phyloP scores from a whole-genome alignment of 2,329 filamentous ascomycete genomes.

The Gnomoniopsis smithogilvyi region DNA sequence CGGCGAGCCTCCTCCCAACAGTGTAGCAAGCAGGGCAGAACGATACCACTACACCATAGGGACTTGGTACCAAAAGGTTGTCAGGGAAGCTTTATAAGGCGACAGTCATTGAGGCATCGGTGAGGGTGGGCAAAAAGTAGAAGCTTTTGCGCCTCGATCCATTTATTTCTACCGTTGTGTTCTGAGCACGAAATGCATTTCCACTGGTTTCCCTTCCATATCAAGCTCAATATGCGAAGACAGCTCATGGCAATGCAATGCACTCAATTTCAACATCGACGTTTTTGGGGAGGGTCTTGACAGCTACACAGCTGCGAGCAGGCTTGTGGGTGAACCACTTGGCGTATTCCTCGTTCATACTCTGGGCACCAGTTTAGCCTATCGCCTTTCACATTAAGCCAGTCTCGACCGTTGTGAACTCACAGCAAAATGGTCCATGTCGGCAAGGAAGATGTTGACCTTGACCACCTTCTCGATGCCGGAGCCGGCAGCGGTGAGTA shows the following conservation, averaged over 20 bases:
- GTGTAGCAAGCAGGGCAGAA: background rate
- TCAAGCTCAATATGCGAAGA: background rate
- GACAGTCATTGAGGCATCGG: background rate
- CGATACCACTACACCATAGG: slow-evolving; percentile 1
- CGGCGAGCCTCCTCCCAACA: background rate
- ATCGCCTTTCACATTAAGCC: background rate
- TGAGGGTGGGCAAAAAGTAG: background rate
- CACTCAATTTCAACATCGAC: slow-evolving; percentile 90
- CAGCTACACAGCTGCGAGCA: slow-evolving; percentile 84
- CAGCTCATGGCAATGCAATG: slow-evolving; percentile 63
- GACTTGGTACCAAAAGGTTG: too few species aligned
- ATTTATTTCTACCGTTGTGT: background rate
- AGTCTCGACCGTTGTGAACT: slow-evolving; percentile 21
- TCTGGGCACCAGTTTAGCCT: slow-evolving; percentile 30
- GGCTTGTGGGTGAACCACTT: slow-evolving; percentile 83
- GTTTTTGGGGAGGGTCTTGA: slow-evolving; percentile 82
- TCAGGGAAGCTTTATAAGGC: too few species aligned
- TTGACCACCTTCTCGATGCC: slow-evolving; percentile 81
- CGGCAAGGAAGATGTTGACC: slow-evolving; percentile 84
- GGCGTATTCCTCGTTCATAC: slow-evolving; percentile 83
- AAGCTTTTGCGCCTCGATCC: background rate
- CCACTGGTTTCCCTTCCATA: background rate
- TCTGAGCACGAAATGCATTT: background rate
- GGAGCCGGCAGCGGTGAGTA: slow-evolving; percentile 78
- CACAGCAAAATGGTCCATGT: slow-evolving; percentile 83